These are phyloP conservation scores for Centella asiatica DNA, from an alignment of 129 eudicot species.

Conservation along the genomic window DNA sequence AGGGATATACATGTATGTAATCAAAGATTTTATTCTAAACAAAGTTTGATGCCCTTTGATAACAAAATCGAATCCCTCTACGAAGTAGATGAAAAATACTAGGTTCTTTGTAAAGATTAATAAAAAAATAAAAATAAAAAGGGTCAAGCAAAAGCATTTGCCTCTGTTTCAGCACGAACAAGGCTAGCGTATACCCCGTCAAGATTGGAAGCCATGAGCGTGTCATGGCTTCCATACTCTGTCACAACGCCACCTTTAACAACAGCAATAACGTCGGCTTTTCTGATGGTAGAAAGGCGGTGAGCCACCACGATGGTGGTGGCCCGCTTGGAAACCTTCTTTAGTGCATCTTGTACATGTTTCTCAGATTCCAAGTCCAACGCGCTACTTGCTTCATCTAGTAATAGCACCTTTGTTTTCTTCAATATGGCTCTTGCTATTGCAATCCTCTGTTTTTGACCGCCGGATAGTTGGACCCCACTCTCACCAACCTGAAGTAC, in stretches of 20 bases:
- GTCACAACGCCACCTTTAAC: conserved; percentile 49
- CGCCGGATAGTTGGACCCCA: conserved; percentile 79
- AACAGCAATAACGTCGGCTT: conserved; percentile 63
- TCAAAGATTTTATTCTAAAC: too few species aligned
- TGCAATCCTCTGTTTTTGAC: conserved; percentile 78
- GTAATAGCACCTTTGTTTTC: conserved; percentile 52
- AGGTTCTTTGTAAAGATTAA: background rate
- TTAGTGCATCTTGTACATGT: conserved; percentile 63
- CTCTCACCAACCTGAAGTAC: conserved; percentile 74
- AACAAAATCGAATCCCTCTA: background rate
- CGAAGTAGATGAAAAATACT: background rate
- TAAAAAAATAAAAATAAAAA: too few species aligned
- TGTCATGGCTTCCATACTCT: conserved; percentile 71
- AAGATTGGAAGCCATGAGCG: conserved; percentile 55
- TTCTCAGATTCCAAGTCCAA: conserved; percentile 78
- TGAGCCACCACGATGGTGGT: conserved; percentile 85
- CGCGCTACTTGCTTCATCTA: conserved; percentile 89
- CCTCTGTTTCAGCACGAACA: conserved; percentile 81
- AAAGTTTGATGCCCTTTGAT: background rate
- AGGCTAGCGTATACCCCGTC: conserved; percentile 62
- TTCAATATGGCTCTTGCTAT: conserved; percentile 72
- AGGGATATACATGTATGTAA: background rate
- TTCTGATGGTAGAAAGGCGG: conserved; percentile 76
- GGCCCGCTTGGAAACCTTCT: conserved; percentile 54
- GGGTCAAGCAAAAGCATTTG: conserved; percentile 59